These are phyloP conservation scores for Ganoderma meredithae DNA, from an alignment of 1,284 basidiomycete genomes.

Conservation along the genomic window DNA sequence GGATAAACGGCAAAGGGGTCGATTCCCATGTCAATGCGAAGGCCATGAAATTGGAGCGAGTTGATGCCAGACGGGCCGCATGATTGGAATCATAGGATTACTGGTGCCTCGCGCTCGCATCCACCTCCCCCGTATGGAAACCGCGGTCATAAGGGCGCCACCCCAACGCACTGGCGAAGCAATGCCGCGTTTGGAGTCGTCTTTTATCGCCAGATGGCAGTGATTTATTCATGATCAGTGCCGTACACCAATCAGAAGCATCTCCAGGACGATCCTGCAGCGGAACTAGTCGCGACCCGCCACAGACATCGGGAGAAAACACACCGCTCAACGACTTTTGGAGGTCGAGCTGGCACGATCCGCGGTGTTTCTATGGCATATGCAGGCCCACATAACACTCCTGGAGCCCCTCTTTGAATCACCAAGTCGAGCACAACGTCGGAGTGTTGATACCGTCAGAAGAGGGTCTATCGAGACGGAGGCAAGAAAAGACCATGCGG, in stretches of 20 bases:
- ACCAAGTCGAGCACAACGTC: neutral
- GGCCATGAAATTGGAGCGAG: neutral
- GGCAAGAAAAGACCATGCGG: neutral
- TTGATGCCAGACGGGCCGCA: neutral
- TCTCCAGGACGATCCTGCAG: neutral
- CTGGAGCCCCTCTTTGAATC: neutral
- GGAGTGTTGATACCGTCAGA: neutral
- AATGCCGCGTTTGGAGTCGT: neutral
- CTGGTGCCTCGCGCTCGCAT: neutral
- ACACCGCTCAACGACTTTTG: neutral
- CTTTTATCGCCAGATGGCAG: neutral
- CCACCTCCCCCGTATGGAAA: neutral
- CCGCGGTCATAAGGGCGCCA: neutral
- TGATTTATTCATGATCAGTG: neutral
- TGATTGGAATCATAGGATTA: neutral
- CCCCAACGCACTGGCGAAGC: neutral
- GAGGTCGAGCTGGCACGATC: neutral
- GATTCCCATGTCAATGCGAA: conserved; percentile 6
- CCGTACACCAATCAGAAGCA: neutral
- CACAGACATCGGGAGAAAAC: neutral
- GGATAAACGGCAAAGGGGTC: neutral
- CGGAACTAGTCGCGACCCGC: neutral
- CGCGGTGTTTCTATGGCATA: neutral
- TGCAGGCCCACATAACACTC: neutral
- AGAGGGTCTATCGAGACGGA: neutral